Conservation (phyloP, 352 stramenopile species). For the Aphanomyces astaci region DNA sequence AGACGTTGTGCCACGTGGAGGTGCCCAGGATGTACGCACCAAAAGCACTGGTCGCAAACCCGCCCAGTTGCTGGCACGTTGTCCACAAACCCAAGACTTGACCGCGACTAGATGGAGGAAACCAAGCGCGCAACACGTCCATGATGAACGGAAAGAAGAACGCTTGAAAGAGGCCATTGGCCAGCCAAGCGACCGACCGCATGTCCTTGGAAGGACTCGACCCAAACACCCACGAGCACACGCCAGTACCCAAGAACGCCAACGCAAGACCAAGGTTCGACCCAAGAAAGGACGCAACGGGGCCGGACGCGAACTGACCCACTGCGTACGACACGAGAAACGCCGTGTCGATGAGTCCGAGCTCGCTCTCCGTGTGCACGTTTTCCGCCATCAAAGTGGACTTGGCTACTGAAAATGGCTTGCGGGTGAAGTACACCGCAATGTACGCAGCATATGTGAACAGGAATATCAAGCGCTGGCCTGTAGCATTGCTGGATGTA, state of each 20-base stretch:
- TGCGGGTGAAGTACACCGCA: slow-evolving; percentile 19
- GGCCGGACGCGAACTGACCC: slow-evolving; percentile 7
- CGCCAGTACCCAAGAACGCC: slow-evolving; percentile 6
- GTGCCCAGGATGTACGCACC: slow-evolving; percentile 7
- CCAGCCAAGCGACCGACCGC: not conserved
- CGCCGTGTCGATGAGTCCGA: slow-evolving; percentile 16
- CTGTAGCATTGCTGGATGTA: not conserved
- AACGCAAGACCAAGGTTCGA: not conserved
- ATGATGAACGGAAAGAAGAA: slow-evolving; percentile 19
- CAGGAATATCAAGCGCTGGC: not conserved
- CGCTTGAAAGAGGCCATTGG: slow-evolving; percentile 19
- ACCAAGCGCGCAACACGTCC: slow-evolving; percentile 14
- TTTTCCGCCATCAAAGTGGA: slow-evolving; percentile 1
- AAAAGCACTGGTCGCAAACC: slow-evolving; percentile 18
- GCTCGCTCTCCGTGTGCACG: slow-evolving; percentile 9
- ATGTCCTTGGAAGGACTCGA: slow-evolving; percentile 1
- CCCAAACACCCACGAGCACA: slow-evolving; percentile 14
- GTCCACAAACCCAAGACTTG: slow-evolving; percentile 16
- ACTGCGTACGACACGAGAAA: slow-evolving; percentile 16
- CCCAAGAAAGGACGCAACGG: not conserved
- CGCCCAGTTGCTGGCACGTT: slow-evolving; percentile 20
- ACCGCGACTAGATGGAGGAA: slow-evolving; percentile 16
- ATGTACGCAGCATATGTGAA: slow-evolving; percentile 22
- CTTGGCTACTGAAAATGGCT: slow-evolving; percentile 18
- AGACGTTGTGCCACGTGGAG: slow-evolving; percentile 6